Conservation (phyloP, 768 basidiomycete species). For the Lyophyllum semitale region DNA sequence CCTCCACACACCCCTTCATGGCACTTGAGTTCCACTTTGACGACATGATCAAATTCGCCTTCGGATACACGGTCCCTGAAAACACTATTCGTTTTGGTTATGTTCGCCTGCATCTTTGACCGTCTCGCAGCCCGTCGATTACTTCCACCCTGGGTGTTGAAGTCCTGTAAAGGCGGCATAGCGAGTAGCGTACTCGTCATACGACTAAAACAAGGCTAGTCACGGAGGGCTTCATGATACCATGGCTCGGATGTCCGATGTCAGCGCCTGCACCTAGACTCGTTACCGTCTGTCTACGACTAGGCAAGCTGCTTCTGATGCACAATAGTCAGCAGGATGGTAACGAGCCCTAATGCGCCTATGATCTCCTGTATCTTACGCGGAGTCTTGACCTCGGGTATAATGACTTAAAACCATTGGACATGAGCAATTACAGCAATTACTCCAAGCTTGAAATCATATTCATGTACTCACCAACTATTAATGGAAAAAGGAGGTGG, state of each 20-base stretch:
- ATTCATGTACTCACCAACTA: conserved; percentile 3
- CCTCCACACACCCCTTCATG: conserved; percentile 8
- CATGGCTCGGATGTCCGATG: conserved; percentile 65
- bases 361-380: conserved; percentile 33
- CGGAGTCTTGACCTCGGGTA: conserved; percentile 22
- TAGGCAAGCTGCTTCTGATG: not conserved
- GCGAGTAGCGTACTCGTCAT: conserved; percentile 42
- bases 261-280: conserved; percentile 45
- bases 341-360: too few relatives aligned
- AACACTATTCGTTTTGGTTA: conserved; percentile 17
- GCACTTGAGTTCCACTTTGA: conserved; percentile 16
- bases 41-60: conserved; percentile 27
- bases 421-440: not conserved
- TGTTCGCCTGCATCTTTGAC: conserved; percentile 19
- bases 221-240: conserved; percentile 52
- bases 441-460: not conserved
- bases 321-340: too few relatives aligned
- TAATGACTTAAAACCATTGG: conserved; percentile 14
- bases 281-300: not conserved
- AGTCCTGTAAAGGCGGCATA: conserved; percentile 46
- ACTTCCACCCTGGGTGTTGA: conserved; percentile 51
- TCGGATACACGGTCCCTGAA: conserved; percentile 31
- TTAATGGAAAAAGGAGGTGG: not conserved
- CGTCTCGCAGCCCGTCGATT: conserved; percentile 41
- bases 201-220: conserved; percentile 60